A percentile compares a stretch with the other conserved stretches of the same genome.
Conservation (phyloP, 805 yeast species). For the Zygoascus flipseniorum region DNA sequence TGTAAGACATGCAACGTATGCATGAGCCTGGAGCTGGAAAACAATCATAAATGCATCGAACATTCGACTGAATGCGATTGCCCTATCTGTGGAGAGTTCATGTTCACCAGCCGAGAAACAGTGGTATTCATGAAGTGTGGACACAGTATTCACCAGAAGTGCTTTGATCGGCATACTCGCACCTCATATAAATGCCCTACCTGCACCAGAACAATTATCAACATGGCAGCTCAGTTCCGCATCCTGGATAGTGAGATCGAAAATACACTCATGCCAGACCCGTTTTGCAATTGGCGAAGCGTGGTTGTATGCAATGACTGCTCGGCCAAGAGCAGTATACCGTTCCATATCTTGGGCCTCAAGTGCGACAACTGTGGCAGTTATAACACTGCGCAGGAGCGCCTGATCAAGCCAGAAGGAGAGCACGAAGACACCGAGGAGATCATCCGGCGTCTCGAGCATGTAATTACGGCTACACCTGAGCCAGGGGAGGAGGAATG, state of each 20-base stretch:
- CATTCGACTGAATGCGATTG: slow-evolving; percentile 86
- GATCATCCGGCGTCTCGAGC: neutral
- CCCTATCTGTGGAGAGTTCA: slow-evolving; percentile 85
- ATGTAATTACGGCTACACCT: neutral
- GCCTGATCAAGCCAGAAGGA: slow-evolving; percentile 60
- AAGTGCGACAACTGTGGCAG: slow-evolving; percentile 82
- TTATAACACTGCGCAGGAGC: slow-evolving; percentile 73
- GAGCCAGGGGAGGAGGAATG: neutral
- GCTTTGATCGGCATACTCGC: slow-evolving; percentile 74
- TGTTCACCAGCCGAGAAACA: slow-evolving; percentile 72
- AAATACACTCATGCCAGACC: slow-evolving; percentile 71
- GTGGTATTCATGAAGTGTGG: slow-evolving; percentile 93
- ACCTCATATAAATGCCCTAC: slow-evolving; percentile 87
- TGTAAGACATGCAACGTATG: slow-evolving; percentile 88
- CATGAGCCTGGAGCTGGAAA: slow-evolving; percentile 66
- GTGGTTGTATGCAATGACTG: slow-evolving; percentile 72
- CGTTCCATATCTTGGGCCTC: slow-evolving; percentile 77
- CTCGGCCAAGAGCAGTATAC: slow-evolving; percentile 64
- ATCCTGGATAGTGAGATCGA: slow-evolving; percentile 76
- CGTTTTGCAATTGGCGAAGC: slow-evolving; percentile 67
- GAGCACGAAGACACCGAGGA: slow-evolving; percentile 18
- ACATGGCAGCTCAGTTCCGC: slow-evolving; percentile 84
- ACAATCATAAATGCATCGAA: slow-evolving; percentile 76
- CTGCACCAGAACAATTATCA: slow-evolving; percentile 74
- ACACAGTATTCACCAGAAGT: slow-evolving; percentile 81